Evolutionary conservation across 73 alveolate species (phyloP), one percentile per base, ranked within the genome.

Genomic region (Paramecium sexaurelia): DNA sequence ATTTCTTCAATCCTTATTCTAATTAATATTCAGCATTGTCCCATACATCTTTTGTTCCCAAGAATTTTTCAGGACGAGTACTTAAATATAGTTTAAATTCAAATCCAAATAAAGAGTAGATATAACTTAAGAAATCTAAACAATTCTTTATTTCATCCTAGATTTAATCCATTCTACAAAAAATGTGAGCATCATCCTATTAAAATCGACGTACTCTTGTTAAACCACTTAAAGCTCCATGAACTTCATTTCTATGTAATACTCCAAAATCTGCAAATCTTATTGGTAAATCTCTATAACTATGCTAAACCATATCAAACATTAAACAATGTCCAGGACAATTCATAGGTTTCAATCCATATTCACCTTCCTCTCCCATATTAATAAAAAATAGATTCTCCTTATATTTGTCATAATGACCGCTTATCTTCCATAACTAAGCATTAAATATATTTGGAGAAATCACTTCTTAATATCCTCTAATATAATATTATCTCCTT

Each of bases 181-280:
- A 98, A 92, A 99, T 98, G 89, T 99, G 99, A 15, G 99, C 99
- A 95, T 98, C 99, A 92, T 99, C 99, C 92, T 99, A 99, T 85
- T 95, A 97, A 96, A 99, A 99, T 94, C 99, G 95, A 73, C 99
- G 96, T 7, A 99, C 99, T 73, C 99, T 95, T 40, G 99, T 98
- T 71, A 99, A 96, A 35, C 99, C 99, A 56, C 99, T 90, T 82
- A 99, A 95, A 45, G 99, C 99, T 20, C 99, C 99, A 71, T 71
- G 93, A 45, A 98, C 95, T 94, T 99, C 99, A 92, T 99, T 99
- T 92, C 99, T 97, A 88, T 99, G 99, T 71, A 99, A 96, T 29
- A 99, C 99, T 13, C 99, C 99, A 91, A 99, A 99, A 85, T 98
- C 99, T 51, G 99, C 99, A 92, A 94, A 93, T 94, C 99, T 97